Percentiles rank a stretch among this genome's conserved stretches.
Conservation (phyloP, 2,329 filamentous ascomycete genomes). For the Penicillium sp. region DNA sequence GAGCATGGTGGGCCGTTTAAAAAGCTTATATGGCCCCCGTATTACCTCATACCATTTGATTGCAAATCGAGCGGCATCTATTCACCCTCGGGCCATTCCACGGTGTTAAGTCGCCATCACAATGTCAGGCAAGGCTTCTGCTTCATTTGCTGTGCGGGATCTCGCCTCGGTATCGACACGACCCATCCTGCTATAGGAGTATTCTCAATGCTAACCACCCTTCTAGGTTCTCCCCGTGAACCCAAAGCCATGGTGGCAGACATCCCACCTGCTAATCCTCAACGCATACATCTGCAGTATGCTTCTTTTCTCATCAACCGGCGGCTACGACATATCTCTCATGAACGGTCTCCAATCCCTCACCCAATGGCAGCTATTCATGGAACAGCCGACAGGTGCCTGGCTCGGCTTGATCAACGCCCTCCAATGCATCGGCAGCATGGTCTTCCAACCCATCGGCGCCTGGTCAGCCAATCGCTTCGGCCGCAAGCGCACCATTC, state of each 20-base stretch:
- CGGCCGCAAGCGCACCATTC: conserved; percentile 38
- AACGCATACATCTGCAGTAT: not conserved
- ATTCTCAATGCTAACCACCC: not conserved
- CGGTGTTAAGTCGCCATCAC: not conserved
- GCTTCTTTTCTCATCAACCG: not conserved
- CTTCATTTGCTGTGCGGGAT: not conserved
- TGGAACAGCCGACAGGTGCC: conserved; percentile 36
- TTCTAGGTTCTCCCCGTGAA: not conserved
- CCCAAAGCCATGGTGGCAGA: not conserved
- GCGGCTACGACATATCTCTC: conserved; percentile 20
- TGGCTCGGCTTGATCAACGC: conserved; percentile 42
- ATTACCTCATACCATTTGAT: not conserved
- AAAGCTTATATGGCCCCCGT: not conserved
- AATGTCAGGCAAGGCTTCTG: not conserved
- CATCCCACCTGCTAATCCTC: not conserved
- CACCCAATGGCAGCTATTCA: conserved; percentile 40
- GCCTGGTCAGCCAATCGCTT: conserved; percentile 44
- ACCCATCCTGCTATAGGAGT: not conserved
- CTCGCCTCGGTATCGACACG: not conserved
- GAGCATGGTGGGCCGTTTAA: not conserved
- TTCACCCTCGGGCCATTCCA: not conserved
- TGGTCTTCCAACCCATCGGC: conserved; percentile 34
- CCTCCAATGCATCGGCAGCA: conserved; percentile 38
- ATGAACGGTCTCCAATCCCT: conserved; percentile 44
- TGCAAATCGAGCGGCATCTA: not conserved